Evolutionary conservation across 306 rosid species (phyloP), one percentile per base, ranked within the genome.

Genomic region (Cucumis cinereus): DNA sequence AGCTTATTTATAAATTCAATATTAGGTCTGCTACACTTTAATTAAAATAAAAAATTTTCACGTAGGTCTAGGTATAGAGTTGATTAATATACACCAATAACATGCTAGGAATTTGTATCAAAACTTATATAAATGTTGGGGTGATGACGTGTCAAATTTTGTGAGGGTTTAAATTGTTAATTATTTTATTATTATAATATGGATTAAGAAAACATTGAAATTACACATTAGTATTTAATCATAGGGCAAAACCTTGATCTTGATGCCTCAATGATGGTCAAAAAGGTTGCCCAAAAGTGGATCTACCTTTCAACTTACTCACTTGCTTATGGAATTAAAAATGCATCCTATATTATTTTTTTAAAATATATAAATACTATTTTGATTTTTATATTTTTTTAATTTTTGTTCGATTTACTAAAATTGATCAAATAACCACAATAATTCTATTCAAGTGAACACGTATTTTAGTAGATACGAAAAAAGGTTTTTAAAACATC

Each of bases 251-350:
- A 41, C 54, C 54, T 68, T 12, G 74, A 68, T 8, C 16, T 68
- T 68, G 74, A 68, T 13, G 36, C 55, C 54, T 22, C 74, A 68
- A 68, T 68, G 55, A 68, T 68, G 55, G 36, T 68, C 74, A 68
- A 68, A 68, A 68, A 68, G 56, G 36, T 68, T 40, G 10, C 30
- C 72, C 28, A 66, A 66, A 66, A 66, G 72, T 36, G 17, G 30
- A 66, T 36, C 15, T 38, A 2, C 72, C 72, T 38, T 66, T 63
- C 71, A 35, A 8, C 26, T 63, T 16, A 63, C 33, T 7, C 8
- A 19, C 3, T 67, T 67, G 2, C 54, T 67, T 20, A 4, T 1
- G 35, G 9, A 12, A 41, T 41, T 67, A 67, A 67, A 67, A 64
- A 60, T 63, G 8, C 24, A 30, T 35, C 69, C 14, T 16, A 14